Percentiles rank a stretch among this genome's conserved stretches.
These are phyloP conservation scores for Dillenia suffruticosa DNA, from an alignment of 164 flowering plant genomes.

Conservation along the genomic window DNA sequence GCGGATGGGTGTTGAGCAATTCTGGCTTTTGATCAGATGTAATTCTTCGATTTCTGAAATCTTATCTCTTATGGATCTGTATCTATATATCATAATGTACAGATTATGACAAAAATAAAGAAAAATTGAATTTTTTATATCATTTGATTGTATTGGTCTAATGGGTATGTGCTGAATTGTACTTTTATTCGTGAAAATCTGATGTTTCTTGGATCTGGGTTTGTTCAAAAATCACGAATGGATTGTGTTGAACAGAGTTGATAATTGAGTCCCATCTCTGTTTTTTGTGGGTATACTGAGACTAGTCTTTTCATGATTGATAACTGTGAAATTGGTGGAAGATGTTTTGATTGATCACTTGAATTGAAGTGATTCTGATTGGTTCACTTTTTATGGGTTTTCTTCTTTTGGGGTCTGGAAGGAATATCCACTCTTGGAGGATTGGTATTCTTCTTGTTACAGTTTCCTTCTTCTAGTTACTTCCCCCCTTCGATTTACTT, in stretches of 20 bases:
- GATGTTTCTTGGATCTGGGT: neutral
- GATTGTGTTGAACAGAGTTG: constrained; percentile 3
- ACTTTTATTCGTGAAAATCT: neutral
- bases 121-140: neutral
- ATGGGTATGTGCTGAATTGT: neutral
- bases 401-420: constrained; percentile 2
- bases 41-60: constrained; percentile 9
- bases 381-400: neutral
- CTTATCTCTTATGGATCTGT: constrained; percentile 3
- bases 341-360: constrained; percentile 1
- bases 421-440: constrained; percentile 12
- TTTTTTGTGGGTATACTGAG: neutral
- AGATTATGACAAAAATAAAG: neutral
- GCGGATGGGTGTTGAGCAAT: constrained; percentile 10
- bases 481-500: neutral
- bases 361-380: constrained; percentile 8
- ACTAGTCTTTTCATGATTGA: neutral
- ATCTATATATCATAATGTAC: neutral
- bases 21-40: constrained; percentile 5
- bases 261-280: neutral
- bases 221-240: neutral
- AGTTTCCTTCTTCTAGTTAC: neutral
- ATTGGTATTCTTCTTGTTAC: neutral
- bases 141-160: neutral
- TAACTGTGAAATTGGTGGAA: constrained; percentile 1